Conservation (phyloP, 1,284 basidiomycete species). For the Amylostereum areolatum region DNA sequence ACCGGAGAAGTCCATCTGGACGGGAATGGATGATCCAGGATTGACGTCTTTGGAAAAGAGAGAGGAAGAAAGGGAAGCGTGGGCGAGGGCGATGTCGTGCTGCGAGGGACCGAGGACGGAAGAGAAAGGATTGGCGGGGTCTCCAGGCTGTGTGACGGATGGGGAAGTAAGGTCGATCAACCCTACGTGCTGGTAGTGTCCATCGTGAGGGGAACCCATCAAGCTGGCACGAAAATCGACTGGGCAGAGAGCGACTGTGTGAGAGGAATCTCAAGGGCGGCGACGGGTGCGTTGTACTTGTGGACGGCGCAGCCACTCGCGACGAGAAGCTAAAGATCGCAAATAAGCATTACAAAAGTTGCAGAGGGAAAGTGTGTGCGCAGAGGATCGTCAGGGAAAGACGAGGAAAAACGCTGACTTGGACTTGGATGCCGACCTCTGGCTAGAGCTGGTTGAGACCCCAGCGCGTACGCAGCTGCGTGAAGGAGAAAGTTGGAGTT, state of each 20-base stretch:
- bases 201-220: constrained; percentile 2
- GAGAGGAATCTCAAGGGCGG: background rate
- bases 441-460: too few species aligned
- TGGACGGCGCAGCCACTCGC: too few species aligned
- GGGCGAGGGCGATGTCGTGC: constrained; percentile 20
- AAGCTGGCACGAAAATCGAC: background rate
- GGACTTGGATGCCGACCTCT: too few species aligned
- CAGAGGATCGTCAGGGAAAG: too few species aligned
- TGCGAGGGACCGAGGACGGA: constrained; percentile 21
- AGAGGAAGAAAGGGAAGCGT: constrained; percentile 17
- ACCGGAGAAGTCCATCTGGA: constrained; percentile 32
- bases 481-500: too few species aligned
- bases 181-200: constrained; percentile 8
- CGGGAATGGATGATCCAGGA: constrained; percentile 22
- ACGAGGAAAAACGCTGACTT: too few species aligned
- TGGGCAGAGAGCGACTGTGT: constrained; percentile 6
- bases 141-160: background rate
- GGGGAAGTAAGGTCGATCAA: constrained; percentile 2
- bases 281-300: background rate
- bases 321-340: too few species aligned
- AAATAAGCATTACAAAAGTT: too few species aligned
- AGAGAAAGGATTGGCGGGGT: constrained; percentile 1
- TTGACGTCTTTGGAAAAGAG: constrained; percentile 35
- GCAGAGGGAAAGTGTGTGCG: too few species aligned
- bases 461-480: too few species aligned